These are phyloP conservation scores for Hypoxylon sp. DNA, from an alignment of 2,329 filamentous ascomycete species.

Conservation along the genomic window DNA sequence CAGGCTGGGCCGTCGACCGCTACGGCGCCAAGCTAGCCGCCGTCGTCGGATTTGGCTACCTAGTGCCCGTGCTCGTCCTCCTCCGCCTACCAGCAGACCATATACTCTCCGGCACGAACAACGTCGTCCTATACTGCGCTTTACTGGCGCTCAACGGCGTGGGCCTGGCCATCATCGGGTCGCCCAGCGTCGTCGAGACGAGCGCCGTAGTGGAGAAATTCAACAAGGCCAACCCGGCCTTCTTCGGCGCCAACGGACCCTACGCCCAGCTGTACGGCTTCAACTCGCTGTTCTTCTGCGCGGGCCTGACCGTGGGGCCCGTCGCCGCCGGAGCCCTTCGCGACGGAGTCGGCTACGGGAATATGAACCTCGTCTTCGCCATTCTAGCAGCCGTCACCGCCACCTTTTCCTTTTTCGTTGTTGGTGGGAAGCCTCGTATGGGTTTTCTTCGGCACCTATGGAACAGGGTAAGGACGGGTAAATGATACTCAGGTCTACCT, in stretches of 20 bases:
- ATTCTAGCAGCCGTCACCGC: constrained; percentile 59
- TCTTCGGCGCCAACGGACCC: constrained; percentile 68
- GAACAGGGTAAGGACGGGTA: background rate
- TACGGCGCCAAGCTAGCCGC: constrained; percentile 53
- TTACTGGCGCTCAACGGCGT: constrained; percentile 60
- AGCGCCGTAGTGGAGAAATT: constrained; percentile 67
- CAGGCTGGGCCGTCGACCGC: constrained; percentile 54
- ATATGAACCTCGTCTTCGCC: constrained; percentile 67
- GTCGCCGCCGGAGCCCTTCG: constrained; percentile 66
- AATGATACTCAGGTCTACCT: no score
- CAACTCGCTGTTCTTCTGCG: constrained; percentile 72
- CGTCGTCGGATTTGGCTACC: constrained; percentile 62
- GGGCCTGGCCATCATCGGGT: constrained; percentile 65
- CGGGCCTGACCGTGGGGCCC: constrained; percentile 71
- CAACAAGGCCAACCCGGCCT: constrained; percentile 64
- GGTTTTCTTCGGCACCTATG: constrained; percentile 9
- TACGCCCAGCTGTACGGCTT: constrained; percentile 76
- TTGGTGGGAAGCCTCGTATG: constrained; percentile 58
- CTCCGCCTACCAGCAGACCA: constrained; percentile 67
- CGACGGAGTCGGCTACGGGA: constrained; percentile 66
- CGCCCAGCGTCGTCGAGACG: constrained; percentile 68
- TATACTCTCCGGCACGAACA: constrained; percentile 42
- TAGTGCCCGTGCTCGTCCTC: constrained; percentile 69
- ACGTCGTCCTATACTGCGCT: constrained; percentile 46
- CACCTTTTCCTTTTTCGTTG: constrained; percentile 57